Conservation (phyloP, 139 green algal species). For the Picochlorum sp. region DNA sequence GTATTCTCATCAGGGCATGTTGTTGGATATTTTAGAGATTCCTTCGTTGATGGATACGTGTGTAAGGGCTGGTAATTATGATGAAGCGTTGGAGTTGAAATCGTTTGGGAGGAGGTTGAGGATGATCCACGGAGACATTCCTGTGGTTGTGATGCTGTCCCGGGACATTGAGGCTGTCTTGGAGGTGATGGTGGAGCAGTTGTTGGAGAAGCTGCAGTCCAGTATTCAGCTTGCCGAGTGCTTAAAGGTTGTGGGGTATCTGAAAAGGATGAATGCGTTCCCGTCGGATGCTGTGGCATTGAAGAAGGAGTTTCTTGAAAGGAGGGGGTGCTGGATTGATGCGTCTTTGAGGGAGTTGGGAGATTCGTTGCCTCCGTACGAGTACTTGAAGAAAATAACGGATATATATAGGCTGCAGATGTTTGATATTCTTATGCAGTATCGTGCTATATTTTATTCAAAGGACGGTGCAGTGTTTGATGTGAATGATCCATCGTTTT, state of each 20-base stretch:
- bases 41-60: constrained; percentile 95
- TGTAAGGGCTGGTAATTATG: constrained; percentile 85
- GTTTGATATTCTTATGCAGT: constrained; percentile 99
- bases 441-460: constrained; percentile 79
- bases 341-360: constrained; percentile 74
- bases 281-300: constrained; percentile 48
- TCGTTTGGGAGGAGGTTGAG: constrained; percentile 16
- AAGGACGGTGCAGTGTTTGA: constrained; percentile 20
- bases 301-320: constrained; percentile 73
- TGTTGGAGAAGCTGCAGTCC: constrained; percentile 69
- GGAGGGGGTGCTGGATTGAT: constrained; percentile 61
- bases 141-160: constrained; percentile 61
- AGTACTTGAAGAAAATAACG: constrained; percentile 85
- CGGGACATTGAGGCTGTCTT: constrained; percentile 46
- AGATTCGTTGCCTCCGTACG: constrained; percentile 47
- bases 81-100: constrained; percentile 94
- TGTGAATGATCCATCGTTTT: constrained; percentile 48
- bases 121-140: constrained; percentile 29
- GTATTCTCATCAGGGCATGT: constrained; percentile 49
- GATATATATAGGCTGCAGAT: constrained; percentile 92
- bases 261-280: constrained; percentile 78
- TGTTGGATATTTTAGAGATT: constrained; percentile 92
- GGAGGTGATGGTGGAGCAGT: constrained; percentile 68
- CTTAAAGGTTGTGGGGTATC: constrained; percentile 86
- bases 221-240: constrained; percentile 84